Evolutionary conservation across 352 stramenopile genomes (phyloP).

Genomic region (Peronospora farinosa): DNA sequence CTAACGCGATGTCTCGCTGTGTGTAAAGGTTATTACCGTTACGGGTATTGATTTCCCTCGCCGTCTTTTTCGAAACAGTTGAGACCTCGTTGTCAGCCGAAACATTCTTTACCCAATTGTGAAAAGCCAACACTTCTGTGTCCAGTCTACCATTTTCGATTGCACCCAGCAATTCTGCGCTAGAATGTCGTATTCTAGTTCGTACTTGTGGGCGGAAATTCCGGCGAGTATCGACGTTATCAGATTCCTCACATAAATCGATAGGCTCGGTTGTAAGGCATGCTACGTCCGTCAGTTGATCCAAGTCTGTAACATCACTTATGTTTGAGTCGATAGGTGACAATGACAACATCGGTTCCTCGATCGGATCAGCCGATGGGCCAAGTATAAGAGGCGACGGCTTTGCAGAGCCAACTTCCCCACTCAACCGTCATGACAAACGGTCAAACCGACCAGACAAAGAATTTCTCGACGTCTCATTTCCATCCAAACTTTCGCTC

Average conservation of each 20-base stretch:
- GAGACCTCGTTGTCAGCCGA: constrained; percentile 15
- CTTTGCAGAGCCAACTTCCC: constrained; percentile 14
- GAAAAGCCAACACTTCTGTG: constrained; percentile 26
- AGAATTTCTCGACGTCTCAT: constrained; percentile 14
- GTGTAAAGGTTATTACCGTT: constrained; percentile 35
- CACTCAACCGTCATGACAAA: constrained; percentile 16
- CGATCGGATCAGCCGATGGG: constrained; percentile 17
- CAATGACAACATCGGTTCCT: constrained; percentile 14
- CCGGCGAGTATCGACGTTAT: constrained; percentile 18
- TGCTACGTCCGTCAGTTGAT: constrained; percentile 12
- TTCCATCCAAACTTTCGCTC: constrained; percentile 20
- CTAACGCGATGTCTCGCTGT: constrained; percentile 54
- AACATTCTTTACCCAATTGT: constrained; percentile 14
- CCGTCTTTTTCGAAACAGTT: constrained; percentile 24
- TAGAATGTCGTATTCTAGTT: constrained; percentile 41
- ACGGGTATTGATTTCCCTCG: constrained; percentile 11
- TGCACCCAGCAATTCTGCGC: constrained; percentile 52
- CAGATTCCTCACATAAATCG: constrained; percentile 26
- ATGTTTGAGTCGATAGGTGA: constrained; percentile 32
- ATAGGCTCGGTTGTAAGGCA: constrained; percentile 14
- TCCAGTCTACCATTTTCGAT: constrained; percentile 55
- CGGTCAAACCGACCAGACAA: constrained; percentile 23
- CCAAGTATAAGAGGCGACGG: constrained; percentile 40
- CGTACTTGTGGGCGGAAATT: constrained; percentile 12
- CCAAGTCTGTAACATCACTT: constrained; percentile 14